Conservation (phyloP, 2,329 filamentous ascomycete species). For the Metarhizium album region DNA sequence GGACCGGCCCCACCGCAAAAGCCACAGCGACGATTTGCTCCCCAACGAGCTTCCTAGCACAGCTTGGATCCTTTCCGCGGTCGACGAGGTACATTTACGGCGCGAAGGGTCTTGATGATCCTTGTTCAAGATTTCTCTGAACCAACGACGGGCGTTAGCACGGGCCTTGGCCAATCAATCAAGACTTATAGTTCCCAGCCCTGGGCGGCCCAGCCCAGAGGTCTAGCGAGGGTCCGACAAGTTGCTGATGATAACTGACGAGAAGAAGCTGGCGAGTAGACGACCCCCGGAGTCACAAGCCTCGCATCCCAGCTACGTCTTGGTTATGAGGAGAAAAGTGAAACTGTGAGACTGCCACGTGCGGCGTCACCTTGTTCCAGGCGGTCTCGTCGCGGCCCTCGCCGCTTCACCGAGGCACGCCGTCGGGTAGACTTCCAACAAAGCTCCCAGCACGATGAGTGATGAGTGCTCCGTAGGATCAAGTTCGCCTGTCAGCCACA, state of each 20-base stretch:
- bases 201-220: not conserved
- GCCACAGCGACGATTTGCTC: not conserved
- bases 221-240: not conserved
- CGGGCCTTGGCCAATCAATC: not conserved
- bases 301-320: not conserved
- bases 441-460: too few relatives aligned
- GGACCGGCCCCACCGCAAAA: not conserved
- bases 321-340: not conserved
- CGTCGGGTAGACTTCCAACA: not conserved
- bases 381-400: too few relatives aligned
- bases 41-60: not conserved
- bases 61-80: not conserved
- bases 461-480: too few relatives aligned
- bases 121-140: not conserved
- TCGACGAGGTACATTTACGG: not conserved
- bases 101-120: not conserved
- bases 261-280: not conserved
- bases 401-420: not conserved
- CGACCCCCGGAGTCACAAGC: constrained; percentile 2
- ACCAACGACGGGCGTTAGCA: not conserved
- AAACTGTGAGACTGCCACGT: not conserved
- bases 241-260: not conserved
- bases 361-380: not conserved
- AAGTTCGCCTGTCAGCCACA: not conserved
- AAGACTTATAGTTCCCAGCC: not conserved